phyloP scores from a whole-genome alignment of 345 rosid species.

The Populus tremula region DNA sequence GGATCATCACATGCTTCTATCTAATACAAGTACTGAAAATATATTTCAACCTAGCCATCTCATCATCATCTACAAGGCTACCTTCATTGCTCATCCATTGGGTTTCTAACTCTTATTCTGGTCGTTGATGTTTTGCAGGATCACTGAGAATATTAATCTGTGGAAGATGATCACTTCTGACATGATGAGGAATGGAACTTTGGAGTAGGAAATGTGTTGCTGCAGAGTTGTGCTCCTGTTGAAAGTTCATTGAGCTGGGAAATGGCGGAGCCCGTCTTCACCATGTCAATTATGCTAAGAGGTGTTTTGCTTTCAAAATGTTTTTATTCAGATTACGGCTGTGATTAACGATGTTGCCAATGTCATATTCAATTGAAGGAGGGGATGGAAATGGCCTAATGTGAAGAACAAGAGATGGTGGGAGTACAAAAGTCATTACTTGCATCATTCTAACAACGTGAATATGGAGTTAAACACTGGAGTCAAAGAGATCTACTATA shows the following conservation, averaged over 20 bases:
- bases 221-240: neutral
- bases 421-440: neutral
- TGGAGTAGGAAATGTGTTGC: neutral
- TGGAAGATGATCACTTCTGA: neutral
- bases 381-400: neutral
- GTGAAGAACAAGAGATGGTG: neutral
- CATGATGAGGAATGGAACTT: neutral
- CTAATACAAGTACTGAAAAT: neutral
- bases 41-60: neutral
- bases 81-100: neutral
- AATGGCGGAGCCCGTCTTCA: neutral
- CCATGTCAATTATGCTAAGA: neutral
- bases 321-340: neutral
- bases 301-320: neutral
- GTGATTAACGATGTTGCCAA: neutral
- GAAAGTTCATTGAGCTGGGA: neutral
- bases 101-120: neutral
- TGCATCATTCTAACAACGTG: neutral
- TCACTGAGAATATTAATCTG: slow-evolving; percentile 33
- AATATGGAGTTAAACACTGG: neutral
- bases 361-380: neutral
- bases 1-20: neutral
- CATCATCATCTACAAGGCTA: neutral
- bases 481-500: too few relatives aligned
- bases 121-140: slow-evolving; percentile 21